Evolutionary conservation across 306 rosid genomes (phyloP).

Genomic region (Vigna angularis): DNA sequence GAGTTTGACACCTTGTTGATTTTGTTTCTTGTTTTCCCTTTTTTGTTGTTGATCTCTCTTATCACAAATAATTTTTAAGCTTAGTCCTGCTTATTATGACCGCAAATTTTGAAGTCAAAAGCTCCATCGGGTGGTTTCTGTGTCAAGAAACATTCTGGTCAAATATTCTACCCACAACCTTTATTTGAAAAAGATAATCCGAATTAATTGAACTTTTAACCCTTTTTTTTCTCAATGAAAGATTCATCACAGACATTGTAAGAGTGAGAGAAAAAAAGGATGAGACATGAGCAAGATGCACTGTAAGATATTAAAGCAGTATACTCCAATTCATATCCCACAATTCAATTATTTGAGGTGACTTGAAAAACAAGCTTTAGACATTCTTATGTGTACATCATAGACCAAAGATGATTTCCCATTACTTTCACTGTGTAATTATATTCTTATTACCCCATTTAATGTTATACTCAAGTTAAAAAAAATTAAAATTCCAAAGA

Average conservation of each 20-base stretch:
- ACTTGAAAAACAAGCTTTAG: not conserved
- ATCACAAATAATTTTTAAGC: not conserved
- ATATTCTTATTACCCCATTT: not conserved
- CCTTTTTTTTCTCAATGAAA: not conserved
- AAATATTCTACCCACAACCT: slow-evolving; percentile 4
- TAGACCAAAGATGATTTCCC: not conserved
- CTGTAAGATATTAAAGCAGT: not conserved
- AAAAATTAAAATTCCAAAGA: not conserved
- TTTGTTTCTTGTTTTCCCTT: slow-evolving; percentile 28
- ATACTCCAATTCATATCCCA: not conserved
- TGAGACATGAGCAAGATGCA: not conserved
- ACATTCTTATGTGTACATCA: not conserved
- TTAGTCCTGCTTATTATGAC: not conserved
- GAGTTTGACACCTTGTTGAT: slow-evolving; percentile 46
- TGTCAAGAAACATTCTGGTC: slow-evolving; percentile 1
- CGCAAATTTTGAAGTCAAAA: slow-evolving; percentile 27
- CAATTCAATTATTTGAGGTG: not conserved
- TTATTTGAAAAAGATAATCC: slow-evolving; percentile 10
- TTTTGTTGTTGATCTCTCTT: slow-evolving; percentile 3
- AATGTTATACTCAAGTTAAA: not conserved
- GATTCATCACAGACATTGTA: not conserved
- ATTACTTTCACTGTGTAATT: not conserved
- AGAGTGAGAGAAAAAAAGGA: not conserved
- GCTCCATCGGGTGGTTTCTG: not conserved
- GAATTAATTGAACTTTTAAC: slow-evolving; percentile 2